These are phyloP conservation scores for Athelia psychrophila DNA, from an alignment of 1,284 basidiomycete species.

Conservation along the genomic window DNA sequence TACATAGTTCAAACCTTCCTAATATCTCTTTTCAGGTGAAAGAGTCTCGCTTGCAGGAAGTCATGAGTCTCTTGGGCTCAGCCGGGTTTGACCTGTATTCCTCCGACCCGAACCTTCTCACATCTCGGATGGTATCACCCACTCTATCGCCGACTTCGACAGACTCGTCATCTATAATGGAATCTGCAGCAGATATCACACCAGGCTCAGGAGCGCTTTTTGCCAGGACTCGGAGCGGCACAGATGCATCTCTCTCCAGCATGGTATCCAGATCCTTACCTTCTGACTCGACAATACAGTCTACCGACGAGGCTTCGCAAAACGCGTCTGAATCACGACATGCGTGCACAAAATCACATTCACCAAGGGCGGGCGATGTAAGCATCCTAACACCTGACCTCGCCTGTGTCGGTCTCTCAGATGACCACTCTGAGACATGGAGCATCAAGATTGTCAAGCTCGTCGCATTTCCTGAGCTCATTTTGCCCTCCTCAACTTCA, in stretches of 20 bases:
- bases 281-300: neutral
- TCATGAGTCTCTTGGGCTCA: conserved; percentile 53
- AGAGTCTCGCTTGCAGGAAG: conserved; percentile 58
- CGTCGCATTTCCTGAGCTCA: conserved; percentile 70
- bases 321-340: conserved; percentile 3
- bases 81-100: conserved; percentile 71
- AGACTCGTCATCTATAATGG: conserved; percentile 35
- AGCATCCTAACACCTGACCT: conserved; percentile 48
- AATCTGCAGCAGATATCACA: conserved; percentile 32
- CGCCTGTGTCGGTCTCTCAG: conserved; percentile 56
- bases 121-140: conserved; percentile 33
- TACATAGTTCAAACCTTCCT: neutral
- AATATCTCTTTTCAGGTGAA: conserved; percentile 48
- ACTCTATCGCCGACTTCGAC: conserved; percentile 28
- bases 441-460: conserved; percentile 72
- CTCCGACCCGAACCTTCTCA: conserved; percentile 43
- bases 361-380: conserved; percentile 32
- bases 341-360: conserved; percentile 37
- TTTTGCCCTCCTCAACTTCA: conserved; percentile 27
- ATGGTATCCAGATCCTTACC: conserved; percentile 24
- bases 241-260: conserved; percentile 28
- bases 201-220: conserved; percentile 39
- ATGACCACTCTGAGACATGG: conserved; percentile 67
- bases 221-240: conserved; percentile 38
- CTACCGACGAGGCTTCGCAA: neutral